Base-by-base conservation (phyloP, 352 stramenopile species). In the Globisporangium solare region DNA sequence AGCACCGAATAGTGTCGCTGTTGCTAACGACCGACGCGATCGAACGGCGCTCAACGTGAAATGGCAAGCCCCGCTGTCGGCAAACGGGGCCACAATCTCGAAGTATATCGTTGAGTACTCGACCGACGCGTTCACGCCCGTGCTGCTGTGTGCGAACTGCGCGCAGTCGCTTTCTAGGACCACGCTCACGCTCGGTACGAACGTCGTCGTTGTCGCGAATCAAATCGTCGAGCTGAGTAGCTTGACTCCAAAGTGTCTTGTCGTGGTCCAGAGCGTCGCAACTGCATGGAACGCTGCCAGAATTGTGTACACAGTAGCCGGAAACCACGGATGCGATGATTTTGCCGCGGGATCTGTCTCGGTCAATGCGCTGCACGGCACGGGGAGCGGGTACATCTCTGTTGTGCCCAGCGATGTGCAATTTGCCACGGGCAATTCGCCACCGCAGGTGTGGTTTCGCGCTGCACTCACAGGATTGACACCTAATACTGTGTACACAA, bases 71-170 rank as follows among this genome's bases (percentile, higher is more conserved):
- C 79, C 87, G 13, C 49, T 46, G 1, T 82, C 70, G 3, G 62
- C 49, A 8, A 92, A 97, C 46, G 92, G 92, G 6, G 78, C 79
- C 0, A 47, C 66, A 1, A 55, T 97, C 6, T 56, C 58, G 1
- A 63, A 73, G 10, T 98, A 95, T 66, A 31, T 88, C 5, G 69
- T 98, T n/a, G 88, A 97, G 55, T 96, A 89, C 69, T 94, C 84
- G 1, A 76, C 76, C 0, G 67, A 82, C 42, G 66, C 56, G 10
- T 92, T 92, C 61, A 57, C 59, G 3, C 49, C 60, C 1, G 61
- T 70, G 0, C 10, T 48, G 17, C 14, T 89, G 22, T 94, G 84
- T 20, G 53, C 68, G 8, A 70, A 63, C 6, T 94, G 84, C 32
- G 81, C 72, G 2, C 66, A 54, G 11, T 51, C 54, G 4, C 63